A percentile compares a stretch with the other conserved stretches of the same genome.
These are phyloP conservation scores for Oryza longistaminata DNA, from an alignment of 176 grass and related monocot species.

Conservation along the genomic window DNA sequence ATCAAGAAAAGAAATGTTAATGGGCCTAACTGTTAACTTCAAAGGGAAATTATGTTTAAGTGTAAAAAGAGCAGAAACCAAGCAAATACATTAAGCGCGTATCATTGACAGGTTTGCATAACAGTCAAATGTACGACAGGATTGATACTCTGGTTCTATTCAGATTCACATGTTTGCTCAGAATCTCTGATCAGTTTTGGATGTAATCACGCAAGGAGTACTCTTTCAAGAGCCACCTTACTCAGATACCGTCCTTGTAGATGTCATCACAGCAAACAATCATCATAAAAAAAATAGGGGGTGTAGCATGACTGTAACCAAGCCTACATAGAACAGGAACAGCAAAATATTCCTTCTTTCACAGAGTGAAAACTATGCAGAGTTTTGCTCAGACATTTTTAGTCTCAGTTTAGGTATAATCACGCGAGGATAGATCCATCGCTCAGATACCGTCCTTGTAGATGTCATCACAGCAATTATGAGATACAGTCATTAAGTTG, in stretches of 20 bases:
- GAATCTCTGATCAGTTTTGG: constrained; percentile 10
- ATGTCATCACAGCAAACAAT: constrained; percentile 19
- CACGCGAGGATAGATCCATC: background rate
- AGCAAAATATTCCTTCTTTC: background rate
- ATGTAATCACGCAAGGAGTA: constrained; percentile 11
- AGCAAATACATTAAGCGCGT: background rate
- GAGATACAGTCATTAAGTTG: background rate
- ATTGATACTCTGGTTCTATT: background rate
- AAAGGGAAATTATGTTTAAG: background rate
- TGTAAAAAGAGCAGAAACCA: background rate
- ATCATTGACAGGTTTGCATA: background rate
- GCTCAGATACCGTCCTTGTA: constrained; percentile 32
- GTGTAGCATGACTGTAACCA: background rate
- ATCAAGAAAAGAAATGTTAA: background rate
- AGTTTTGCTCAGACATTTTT: constrained; percentile 10
- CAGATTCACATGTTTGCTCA: background rate
- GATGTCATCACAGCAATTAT: constrained; percentile 6
- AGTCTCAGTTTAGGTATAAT: constrained; percentile 23
- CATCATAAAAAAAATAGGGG: background rate
- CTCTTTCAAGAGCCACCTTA: background rate
- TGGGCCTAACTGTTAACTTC: background rate
- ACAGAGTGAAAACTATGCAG: background rate
- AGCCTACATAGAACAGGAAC: background rate
- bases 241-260: constrained; percentile 31
- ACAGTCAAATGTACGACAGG: background rate